Evolutionary conservation across 2,329 filamentous ascomycete species (phyloP).

Genomic region (Neonectria hederae): DNA sequence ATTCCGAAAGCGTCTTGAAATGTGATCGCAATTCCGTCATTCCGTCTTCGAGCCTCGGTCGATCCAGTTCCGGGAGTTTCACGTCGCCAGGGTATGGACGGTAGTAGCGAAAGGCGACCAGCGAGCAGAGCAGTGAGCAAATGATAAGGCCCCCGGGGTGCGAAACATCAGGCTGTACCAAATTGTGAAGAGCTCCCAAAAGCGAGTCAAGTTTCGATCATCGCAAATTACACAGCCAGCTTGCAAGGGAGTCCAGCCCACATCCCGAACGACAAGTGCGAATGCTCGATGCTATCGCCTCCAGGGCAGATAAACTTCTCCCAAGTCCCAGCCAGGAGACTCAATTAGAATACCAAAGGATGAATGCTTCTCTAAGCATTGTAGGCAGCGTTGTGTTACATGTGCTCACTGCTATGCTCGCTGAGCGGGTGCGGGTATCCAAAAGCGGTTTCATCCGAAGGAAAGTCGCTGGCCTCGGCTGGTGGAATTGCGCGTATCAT

Average conservation of each 20-base stretch:
- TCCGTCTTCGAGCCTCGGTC: slow-evolving; percentile 46
- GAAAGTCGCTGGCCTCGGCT: slow-evolving; percentile 36
- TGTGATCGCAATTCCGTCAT: slow-evolving; percentile 38
- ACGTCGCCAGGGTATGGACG: slow-evolving; percentile 34
- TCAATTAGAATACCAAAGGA: slow-evolving; percentile 11
- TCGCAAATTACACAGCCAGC: slow-evolving; percentile 24
- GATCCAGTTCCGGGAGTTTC: slow-evolving; percentile 43
- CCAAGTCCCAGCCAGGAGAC: slow-evolving; percentile 9
- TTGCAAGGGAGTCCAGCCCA: slow-evolving; percentile 16
- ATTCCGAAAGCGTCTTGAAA: slow-evolving; percentile 50
- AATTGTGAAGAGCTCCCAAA: slow-evolving; percentile 16
- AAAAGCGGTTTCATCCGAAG: slow-evolving; percentile 41
- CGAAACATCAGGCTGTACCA: slow-evolving; percentile 9
- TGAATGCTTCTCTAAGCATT: slow-evolving; percentile 20
- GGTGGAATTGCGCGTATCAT: slow-evolving; percentile 34
- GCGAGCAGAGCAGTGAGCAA: slow-evolving; percentile 46
- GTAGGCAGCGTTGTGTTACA: slow-evolving; percentile 30
- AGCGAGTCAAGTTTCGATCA: slow-evolving; percentile 23
- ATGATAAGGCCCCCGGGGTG: slow-evolving; percentile 21
- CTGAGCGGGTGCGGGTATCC: slow-evolving; percentile 42
- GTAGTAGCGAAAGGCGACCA: slow-evolving; percentile 31
- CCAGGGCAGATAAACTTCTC: slow-evolving; percentile 2
- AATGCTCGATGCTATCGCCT: background rate
- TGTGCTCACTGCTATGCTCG: slow-evolving; percentile 65
- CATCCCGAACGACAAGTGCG: slow-evolving; percentile 5